phyloP scores from a whole-genome alignment of 2,329 filamentous ascomycete species.

The Aspergillus transmontanensis region DNA sequence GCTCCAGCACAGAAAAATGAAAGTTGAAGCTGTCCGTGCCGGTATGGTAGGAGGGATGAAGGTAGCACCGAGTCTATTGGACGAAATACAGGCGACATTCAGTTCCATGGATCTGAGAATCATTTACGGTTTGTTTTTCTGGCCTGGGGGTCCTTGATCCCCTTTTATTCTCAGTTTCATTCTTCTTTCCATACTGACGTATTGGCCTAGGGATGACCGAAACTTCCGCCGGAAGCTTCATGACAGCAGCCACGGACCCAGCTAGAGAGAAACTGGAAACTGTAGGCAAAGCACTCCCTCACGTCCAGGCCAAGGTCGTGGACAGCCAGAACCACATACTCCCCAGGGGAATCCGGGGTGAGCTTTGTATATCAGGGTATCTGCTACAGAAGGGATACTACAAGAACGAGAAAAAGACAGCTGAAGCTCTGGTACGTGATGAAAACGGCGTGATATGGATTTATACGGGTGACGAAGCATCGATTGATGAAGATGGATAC shows the following conservation, averaged over 20 bases:
- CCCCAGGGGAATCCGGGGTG: slow-evolving; percentile 66
- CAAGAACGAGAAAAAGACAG: slow-evolving; percentile 46
- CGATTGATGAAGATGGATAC: slow-evolving; percentile 58
- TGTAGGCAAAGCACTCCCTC: slow-evolving; percentile 57
- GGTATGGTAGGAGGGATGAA: slow-evolving; percentile 8
- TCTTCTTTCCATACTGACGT: not conserved
- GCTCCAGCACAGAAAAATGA: not conserved
- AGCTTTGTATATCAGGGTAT: slow-evolving; percentile 73
- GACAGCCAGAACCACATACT: slow-evolving; percentile 63
- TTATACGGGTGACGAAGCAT: slow-evolving; percentile 59
- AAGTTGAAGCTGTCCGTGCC: not conserved
- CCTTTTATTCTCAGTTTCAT: too few relatives aligned
- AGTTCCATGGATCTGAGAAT: not conserved
- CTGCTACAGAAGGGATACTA: slow-evolving; percentile 58
- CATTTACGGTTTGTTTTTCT: not conserved
- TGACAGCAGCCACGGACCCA: not conserved
- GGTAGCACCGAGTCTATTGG: slow-evolving; percentile 5
- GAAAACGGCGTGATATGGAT: slow-evolving; percentile 58
- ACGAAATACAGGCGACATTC: slow-evolving; percentile 1
- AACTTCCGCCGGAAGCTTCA: not conserved
- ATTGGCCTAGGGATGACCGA: slow-evolving; percentile 12
- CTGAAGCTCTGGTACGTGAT: slow-evolving; percentile 67
- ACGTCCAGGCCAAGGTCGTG: slow-evolving; percentile 75
- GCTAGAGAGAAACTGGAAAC: not conserved
- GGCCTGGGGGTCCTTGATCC: not conserved